Percentiles rank a stretch among this genome's conserved stretches.
Conservation (phyloP, 768 basidiomycete genomes). For the Coprinopsis strossmayeri region DNA sequence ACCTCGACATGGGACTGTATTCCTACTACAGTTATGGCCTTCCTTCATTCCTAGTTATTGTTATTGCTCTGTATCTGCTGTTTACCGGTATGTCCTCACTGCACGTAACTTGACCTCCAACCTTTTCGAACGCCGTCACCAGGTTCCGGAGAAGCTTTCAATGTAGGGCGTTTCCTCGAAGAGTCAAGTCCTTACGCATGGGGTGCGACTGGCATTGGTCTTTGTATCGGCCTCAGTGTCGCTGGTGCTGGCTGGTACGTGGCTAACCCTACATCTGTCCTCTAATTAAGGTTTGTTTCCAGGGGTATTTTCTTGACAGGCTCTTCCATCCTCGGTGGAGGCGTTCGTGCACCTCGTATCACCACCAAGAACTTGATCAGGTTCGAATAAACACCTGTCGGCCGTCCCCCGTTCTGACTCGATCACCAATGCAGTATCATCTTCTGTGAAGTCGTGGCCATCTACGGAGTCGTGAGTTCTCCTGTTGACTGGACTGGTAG, state of each 20-base stretch:
- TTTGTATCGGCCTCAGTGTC: conserved; percentile 91
- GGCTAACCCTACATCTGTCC: not conserved
- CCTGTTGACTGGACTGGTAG: not conserved
- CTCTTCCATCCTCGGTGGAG: conserved; percentile 93
- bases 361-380: conserved; percentile 97
- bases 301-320: conserved; percentile 99
- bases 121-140: not conserved
- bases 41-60: conserved; percentile 51
- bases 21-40: conserved; percentile 65
- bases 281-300: conserved; percentile 11
- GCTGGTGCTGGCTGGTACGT: conserved; percentile 92
- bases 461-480: conserved; percentile 84
- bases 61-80: conserved; percentile 80
- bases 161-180: conserved; percentile 89
- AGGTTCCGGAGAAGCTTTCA: conserved; percentile 91
- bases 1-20: conserved; percentile 38
- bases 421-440: conserved; percentile 63
- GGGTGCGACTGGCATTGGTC: conserved; percentile 85
- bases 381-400: conserved; percentile 31
- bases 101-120: not conserved
- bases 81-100: conserved; percentile 65
- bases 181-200: conserved; percentile 92
- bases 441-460: conserved; percentile 99
- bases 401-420: not conserved
- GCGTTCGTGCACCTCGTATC: conserved; percentile 89